Base-by-base conservation (phyloP, 306 rosid species). In the Vigna reflexopilosa region DNA sequence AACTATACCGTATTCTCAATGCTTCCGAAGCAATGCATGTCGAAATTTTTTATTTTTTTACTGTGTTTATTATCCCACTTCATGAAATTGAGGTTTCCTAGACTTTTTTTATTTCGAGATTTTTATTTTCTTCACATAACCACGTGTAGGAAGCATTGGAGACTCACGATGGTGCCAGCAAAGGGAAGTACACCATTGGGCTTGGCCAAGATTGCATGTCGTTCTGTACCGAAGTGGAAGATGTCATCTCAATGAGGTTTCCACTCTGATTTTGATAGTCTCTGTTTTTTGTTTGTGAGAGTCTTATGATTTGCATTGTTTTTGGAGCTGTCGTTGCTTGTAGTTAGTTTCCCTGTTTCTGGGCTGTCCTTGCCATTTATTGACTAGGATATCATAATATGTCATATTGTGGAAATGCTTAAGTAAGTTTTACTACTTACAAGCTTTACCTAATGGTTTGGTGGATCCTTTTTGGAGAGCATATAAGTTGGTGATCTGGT, bases 191-290 rank as follows among this genome's bases (percentile, higher is more conserved):
- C 83, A 93, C 99, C 4, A 95, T 95, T 22, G 99, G 99, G 57
- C 98, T 96, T 5, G 99, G 99, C 68, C 99, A 96, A 78, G 98
- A 96, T 85, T 93, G 97, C 87, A 87, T 96, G 99, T 91, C 96
- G 4, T 96, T 96, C 86, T 96, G 99, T 62, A 81, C 94, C 2
- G 99, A 96, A 63, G 78, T 89, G 14, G 99, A 96, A 90, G 99
- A 96, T 89, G 96, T 96, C 84, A 91, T 96, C 87, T 96, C 99
- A 14, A 93, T 96, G 99, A 96, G 99, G 99, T 95, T 74, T 28
- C 71, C 61, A 54, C 62, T 76, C 69, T 70, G 34, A 17, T 67
- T 81, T 45, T 56, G 12, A 48, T 62, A 75, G 16, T 62, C 67
- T 70, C 40, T 67, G 24, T 9, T 67, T 34, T 67, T 84, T 52